phyloP scores from a whole-genome alignment of 129 eudicot genomes.

The Pittosporum tobira region DNA sequence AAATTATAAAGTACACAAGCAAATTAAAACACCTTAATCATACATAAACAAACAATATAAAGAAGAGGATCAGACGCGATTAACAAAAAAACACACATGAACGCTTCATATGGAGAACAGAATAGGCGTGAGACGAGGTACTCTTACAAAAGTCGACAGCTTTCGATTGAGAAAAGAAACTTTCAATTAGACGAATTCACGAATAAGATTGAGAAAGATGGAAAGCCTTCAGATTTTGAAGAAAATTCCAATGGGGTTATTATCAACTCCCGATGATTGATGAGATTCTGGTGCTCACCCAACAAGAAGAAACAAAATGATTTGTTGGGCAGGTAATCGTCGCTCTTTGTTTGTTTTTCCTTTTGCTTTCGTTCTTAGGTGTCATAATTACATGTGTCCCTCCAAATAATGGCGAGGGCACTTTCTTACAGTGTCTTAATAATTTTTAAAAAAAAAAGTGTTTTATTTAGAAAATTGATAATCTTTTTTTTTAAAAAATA shows the following conservation, averaged over 20 bases:
- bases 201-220: not conserved
- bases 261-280: slow-evolving; percentile 1
- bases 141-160: not conserved
- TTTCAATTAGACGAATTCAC: not conserved
- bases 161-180: not conserved
- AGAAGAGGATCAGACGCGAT: slow-evolving; percentile 1
- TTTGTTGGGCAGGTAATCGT: not conserved
- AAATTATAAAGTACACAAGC: not conserved
- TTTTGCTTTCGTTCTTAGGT: not conserved
- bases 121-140: not conserved
- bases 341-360: not conserved
- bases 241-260: not conserved
- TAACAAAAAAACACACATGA: not conserved
- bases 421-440: too few species aligned
- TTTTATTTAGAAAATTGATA: too few species aligned
- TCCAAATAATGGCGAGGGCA: too few species aligned
- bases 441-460: too few species aligned
- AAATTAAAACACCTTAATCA: not conserved
- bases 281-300: not conserved
- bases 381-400: not conserved
- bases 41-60: not conserved
- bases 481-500: too few species aligned
- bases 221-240: slow-evolving; percentile 9
- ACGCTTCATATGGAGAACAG: not conserved
- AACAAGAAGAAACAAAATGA: not conserved